A percentile compares a stretch with the other conserved stretches of the same genome.
phyloP scores from a whole-genome alignment of 305 asterid genomes.

The Plantago coronopus region DNA sequence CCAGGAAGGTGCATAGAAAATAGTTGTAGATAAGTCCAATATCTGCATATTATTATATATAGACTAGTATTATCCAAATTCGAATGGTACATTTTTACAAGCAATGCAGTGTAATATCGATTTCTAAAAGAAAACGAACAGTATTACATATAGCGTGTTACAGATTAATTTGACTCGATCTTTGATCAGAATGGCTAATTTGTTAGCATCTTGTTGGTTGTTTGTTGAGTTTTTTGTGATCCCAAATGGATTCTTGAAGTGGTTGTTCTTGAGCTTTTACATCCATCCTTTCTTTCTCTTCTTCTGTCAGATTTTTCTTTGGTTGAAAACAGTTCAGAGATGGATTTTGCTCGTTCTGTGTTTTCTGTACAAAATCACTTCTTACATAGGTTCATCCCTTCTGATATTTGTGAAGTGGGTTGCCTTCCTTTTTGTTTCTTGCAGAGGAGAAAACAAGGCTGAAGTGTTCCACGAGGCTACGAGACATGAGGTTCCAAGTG shows the following conservation, averaged over 20 bases:
- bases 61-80: no score
- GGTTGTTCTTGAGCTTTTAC: constrained; percentile 47
- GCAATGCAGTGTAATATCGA: no score
- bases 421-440: constrained; percentile 17
- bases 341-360: constrained; percentile 14
- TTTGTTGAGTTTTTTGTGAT: constrained; percentile 39
- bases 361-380: constrained; percentile 15
- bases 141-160: not conserved
- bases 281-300: constrained; percentile 42
- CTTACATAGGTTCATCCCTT: constrained; percentile 11
- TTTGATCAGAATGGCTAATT: constrained; percentile 27
- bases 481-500: constrained; percentile 6
- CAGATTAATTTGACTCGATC: not conserved
- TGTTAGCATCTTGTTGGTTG: constrained; percentile 48
- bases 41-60: not conserved
- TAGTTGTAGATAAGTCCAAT: not conserved
- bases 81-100: no score
- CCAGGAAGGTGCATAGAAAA: not conserved
- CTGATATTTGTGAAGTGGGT: constrained; percentile 8
- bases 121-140: no score
- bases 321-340: constrained; percentile 30
- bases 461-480: constrained; percentile 28
- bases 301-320: constrained; percentile 39
- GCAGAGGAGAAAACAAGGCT: not conserved
- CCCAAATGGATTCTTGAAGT: constrained; percentile 46